phyloP scores from a whole-genome alignment of 441 rosid species.

The Bocquillonia castaneifolia region DNA sequence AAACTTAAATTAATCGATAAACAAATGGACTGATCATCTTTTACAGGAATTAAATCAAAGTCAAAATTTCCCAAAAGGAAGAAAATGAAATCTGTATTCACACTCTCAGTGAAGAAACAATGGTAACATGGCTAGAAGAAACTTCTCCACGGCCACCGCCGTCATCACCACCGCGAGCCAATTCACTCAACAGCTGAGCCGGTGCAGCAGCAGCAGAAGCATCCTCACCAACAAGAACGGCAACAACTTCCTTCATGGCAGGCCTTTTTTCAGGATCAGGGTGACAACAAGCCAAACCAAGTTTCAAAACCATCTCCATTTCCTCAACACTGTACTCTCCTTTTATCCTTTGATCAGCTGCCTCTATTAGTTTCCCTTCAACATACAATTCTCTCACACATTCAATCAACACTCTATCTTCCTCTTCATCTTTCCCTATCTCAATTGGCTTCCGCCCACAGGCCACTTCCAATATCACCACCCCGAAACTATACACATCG shows the following conservation, averaged over 20 bases:
- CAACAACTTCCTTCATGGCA: slow-evolving; percentile 63
- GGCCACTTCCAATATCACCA: slow-evolving; percentile 74
- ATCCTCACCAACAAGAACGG: slow-evolving; percentile 52
- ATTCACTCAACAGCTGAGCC: slow-evolving; percentile 41
- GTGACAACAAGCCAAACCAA: slow-evolving; percentile 75
- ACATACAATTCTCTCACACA: slow-evolving; percentile 70
- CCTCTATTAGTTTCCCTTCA: slow-evolving; percentile 60
- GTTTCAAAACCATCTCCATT: slow-evolving; percentile 69
- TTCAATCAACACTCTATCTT: slow-evolving; percentile 64
- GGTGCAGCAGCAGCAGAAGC: slow-evolving; percentile 42
- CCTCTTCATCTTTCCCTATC: too few relatives aligned
- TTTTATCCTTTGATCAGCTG: slow-evolving; percentile 56
- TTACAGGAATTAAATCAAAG: too few relatives aligned
- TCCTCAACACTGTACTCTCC: slow-evolving; percentile 53
- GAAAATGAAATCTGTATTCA: slow-evolving; percentile 11
- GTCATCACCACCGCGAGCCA: slow-evolving; percentile 30
- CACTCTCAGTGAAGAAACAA: not conserved
- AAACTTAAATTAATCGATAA: too few relatives aligned
- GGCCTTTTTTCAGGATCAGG: slow-evolving; percentile 71
- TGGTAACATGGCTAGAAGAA: not conserved
- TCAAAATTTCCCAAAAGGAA: not conserved
- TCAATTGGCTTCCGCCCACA: slow-evolving; percentile 82
- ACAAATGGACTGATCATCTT: too few relatives aligned
- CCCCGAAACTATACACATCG: slow-evolving; percentile 81
- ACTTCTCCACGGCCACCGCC: slow-evolving; percentile 14